Conservation (phyloP, 441 rosid genomes). For the Eruca vesicaria region DNA sequence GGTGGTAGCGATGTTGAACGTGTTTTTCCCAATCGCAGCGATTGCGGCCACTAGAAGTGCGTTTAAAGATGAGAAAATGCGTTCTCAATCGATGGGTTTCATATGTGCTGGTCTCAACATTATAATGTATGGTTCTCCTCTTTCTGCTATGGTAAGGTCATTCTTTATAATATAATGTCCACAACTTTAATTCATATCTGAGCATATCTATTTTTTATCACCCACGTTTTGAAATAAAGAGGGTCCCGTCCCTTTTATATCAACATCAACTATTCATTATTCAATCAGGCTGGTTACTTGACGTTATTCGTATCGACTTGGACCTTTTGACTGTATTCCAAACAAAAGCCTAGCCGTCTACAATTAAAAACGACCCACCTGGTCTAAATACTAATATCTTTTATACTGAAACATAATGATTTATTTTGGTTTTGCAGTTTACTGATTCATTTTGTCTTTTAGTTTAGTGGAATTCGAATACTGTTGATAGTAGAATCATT, state of each 20-base stretch:
- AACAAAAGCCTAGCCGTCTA: conserved; percentile 4
- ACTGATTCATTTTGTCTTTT: not conserved
- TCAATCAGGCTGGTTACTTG: not conserved
- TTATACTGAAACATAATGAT: not conserved
- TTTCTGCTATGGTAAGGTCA: conserved; percentile 75
- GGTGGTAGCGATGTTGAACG: conserved; percentile 50
- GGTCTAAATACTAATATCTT: not conserved
- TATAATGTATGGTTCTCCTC: conserved; percentile 80
- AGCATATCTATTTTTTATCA: not conserved
- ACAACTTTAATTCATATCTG: not conserved
- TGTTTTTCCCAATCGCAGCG: conserved; percentile 55
- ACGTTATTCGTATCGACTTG: conserved; percentile 1
- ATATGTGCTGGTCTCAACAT: conserved; percentile 65
- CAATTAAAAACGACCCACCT: conserved; percentile 15
- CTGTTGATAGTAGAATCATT: not conserved
- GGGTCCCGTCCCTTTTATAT: not conserved
- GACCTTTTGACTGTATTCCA: not conserved
- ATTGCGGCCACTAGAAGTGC: conserved; percentile 44
- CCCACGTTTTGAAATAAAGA: conserved; percentile 19
- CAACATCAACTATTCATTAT: not conserved
- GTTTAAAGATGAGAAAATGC: conserved; percentile 45
- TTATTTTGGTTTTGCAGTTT: not conserved
- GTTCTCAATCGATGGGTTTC: conserved; percentile 56
- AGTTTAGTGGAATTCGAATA: not conserved
- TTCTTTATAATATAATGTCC: not conserved